Percentiles rank a stretch among this genome's conserved stretches.
These are phyloP conservation scores for Protea cynaroides DNA, from an alignment of 164 flowering plant species.

Conservation along the genomic window DNA sequence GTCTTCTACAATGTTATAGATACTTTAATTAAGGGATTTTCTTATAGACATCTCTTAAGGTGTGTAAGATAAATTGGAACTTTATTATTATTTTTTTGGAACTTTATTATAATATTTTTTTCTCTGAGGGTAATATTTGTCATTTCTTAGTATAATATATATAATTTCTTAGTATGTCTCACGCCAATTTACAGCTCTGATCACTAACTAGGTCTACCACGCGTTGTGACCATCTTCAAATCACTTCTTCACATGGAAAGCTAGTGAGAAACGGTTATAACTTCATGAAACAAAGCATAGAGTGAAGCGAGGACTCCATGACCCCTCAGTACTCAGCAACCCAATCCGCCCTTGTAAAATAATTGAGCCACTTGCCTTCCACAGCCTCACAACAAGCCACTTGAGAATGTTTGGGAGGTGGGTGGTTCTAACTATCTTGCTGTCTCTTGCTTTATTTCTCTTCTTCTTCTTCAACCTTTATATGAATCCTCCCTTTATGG, in stretches of 20 bases:
- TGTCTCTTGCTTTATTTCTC: conserved; percentile 22
- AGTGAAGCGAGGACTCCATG: conserved; percentile 3
- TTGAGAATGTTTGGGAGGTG: conserved; percentile 14
- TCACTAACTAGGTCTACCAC: background rate
- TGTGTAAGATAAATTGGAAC: no score
- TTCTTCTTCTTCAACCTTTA: conserved; percentile 13
- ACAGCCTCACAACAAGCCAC: no score
- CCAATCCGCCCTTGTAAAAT: background rate
- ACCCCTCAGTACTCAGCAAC: background rate
- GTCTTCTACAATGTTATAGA: no score
- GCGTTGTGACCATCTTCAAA: background rate
- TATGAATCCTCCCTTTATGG: conserved; percentile 4
- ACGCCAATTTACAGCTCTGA: background rate
- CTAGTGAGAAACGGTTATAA: conserved; percentile 10
- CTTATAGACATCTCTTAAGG: no score
- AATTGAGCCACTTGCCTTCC: background rate
- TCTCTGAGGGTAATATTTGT: no score
- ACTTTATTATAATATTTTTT: no score
- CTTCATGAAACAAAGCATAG: background rate
- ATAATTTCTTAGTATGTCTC: no score
- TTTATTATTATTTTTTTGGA: no score
- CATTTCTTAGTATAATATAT: no score
- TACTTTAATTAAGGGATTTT: no score
- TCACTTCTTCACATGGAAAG: background rate
- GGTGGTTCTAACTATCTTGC: conserved; percentile 16